These are phyloP conservation scores for Sphaerostilbella broomeana DNA, from an alignment of 2,329 filamentous ascomycete species.

Conservation along the genomic window DNA sequence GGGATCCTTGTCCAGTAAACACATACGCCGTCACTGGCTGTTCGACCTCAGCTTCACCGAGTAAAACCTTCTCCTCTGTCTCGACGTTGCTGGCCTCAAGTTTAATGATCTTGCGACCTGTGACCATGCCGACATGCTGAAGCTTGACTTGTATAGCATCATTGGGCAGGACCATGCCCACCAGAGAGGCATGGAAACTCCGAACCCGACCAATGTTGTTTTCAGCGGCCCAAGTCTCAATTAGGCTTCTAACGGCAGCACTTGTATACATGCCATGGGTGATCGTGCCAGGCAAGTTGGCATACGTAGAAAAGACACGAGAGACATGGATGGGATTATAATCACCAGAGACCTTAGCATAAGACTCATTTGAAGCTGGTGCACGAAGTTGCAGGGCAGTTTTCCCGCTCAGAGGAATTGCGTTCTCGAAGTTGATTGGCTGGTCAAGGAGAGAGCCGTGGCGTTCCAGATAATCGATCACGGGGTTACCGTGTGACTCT, in stretches of 20 bases:
- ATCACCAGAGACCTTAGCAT: constrained; percentile 93
- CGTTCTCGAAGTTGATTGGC: constrained; percentile 93
- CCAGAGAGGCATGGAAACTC: constrained; percentile 92
- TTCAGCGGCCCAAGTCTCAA: constrained; percentile 98
- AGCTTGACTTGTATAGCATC: constrained; percentile 93
- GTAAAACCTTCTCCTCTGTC: constrained; percentile 89
- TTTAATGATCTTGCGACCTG: constrained; percentile 98
- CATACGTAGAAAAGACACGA: constrained; percentile 91
- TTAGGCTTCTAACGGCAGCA: constrained; percentile 87
- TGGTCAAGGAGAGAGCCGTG: constrained; percentile 91
- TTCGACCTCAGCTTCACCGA: constrained; percentile 95
- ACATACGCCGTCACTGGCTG: constrained; percentile 95
- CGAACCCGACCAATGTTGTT: constrained; percentile 96
- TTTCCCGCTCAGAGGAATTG: constrained; percentile 91
- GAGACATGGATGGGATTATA: constrained; percentile 99
- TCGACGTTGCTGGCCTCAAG: constrained; percentile 94
- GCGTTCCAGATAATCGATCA: constrained; percentile 90
- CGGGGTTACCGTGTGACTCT: constrained; percentile 88
- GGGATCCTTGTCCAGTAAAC: constrained; percentile 96
- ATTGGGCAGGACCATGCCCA: constrained; percentile 98
- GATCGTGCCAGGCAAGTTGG: constrained; percentile 91
- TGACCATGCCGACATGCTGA: constrained; percentile 95
- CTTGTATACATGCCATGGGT: constrained; percentile 99
- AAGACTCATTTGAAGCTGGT: constrained; percentile 94
- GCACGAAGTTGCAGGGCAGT: constrained; percentile 82